phyloP scores from a whole-genome alignment of 495 filamentous ascomycete species.

The Aspergillus homomorphus region DNA sequence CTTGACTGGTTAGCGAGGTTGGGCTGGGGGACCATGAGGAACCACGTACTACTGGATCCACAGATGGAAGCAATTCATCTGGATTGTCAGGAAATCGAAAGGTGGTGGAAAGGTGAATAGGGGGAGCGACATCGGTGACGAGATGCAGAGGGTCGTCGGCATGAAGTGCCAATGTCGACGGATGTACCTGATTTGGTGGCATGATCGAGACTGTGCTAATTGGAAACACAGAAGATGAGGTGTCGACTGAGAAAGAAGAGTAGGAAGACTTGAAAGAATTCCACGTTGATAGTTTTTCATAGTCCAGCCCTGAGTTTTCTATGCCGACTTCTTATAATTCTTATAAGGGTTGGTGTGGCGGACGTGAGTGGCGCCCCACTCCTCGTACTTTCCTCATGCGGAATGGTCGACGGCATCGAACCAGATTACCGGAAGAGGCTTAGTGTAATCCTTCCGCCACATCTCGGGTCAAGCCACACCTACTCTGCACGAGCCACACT shows the following conservation, averaged over 20 bases:
- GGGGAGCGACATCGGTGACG: slow-evolving; percentile 69
- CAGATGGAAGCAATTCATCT: slow-evolving; percentile 46
- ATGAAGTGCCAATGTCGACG: slow-evolving; percentile 68
- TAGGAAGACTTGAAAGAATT: background rate
- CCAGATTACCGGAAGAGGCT: no score
- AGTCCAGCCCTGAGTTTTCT: no score
- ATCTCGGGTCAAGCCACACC: no score
- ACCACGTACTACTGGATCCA: slow-evolving; percentile 24
- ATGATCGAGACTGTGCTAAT: background rate
- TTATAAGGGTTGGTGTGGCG: background rate
- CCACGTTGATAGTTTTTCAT: background rate
- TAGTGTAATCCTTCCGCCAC: no score
- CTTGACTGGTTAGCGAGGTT: slow-evolving; percentile 4
- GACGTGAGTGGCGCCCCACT: slow-evolving; percentile 9
- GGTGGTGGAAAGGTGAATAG: slow-evolving; percentile 80
- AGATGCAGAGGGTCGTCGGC: slow-evolving; percentile 69
- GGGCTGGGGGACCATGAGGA: background rate
- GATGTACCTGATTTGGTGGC: slow-evolving; percentile 7
- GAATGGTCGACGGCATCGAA: background rate
- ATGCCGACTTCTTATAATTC: background rate
- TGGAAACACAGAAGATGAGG: background rate
- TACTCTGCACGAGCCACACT: no score
- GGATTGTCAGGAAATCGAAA: slow-evolving; percentile 70
- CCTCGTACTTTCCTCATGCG: slow-evolving; percentile 20
- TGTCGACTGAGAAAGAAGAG: background rate